phyloP scores from a whole-genome alignment of 2,329 filamentous ascomycete genomes.

The Pseudocercospora musae region DNA sequence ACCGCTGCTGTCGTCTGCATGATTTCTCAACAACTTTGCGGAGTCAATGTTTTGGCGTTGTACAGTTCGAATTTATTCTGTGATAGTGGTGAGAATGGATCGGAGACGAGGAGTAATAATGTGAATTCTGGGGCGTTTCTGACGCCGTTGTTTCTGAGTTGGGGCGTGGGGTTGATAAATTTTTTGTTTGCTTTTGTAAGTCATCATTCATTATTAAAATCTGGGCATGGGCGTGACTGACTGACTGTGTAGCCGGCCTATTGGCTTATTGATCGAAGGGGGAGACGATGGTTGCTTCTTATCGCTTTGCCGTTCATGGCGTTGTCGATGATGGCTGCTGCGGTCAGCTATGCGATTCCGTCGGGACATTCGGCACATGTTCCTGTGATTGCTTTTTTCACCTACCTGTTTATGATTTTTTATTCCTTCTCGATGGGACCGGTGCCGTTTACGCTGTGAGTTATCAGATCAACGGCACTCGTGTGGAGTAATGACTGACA shows the following conservation, averaged over 20 bases:
- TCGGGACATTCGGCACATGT: slow-evolving; percentile 39
- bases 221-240: too few species aligned
- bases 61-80: slow-evolving; percentile 30
- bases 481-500: slow-evolving; percentile 36
- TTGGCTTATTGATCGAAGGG: slow-evolving; percentile 58
- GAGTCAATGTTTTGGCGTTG: slow-evolving; percentile 28
- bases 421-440: slow-evolving; percentile 40
- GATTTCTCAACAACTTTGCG: slow-evolving; percentile 30
- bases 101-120: neutral
- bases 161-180: slow-evolving; percentile 32
- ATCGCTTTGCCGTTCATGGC: slow-evolving; percentile 48
- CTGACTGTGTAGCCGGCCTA: too few species aligned
- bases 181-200: slow-evolving; percentile 13
- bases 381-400: slow-evolving; percentile 54
- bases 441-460: slow-evolving; percentile 39
- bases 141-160: slow-evolving; percentile 28
- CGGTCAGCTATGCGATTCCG: slow-evolving; percentile 53
- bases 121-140: slow-evolving; percentile 5
- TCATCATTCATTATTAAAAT: too few species aligned
- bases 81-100: neutral
- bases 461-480: neutral
- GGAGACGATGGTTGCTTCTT: slow-evolving; percentile 50
- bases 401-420: slow-evolving; percentile 51
- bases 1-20: slow-evolving; percentile 26
- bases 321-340: slow-evolving; percentile 45